Evolutionary conservation across 108 stramenopile species (phyloP), one percentile per base, ranked within the genome.

Genomic region (Schizochytrium sp.): DNA sequence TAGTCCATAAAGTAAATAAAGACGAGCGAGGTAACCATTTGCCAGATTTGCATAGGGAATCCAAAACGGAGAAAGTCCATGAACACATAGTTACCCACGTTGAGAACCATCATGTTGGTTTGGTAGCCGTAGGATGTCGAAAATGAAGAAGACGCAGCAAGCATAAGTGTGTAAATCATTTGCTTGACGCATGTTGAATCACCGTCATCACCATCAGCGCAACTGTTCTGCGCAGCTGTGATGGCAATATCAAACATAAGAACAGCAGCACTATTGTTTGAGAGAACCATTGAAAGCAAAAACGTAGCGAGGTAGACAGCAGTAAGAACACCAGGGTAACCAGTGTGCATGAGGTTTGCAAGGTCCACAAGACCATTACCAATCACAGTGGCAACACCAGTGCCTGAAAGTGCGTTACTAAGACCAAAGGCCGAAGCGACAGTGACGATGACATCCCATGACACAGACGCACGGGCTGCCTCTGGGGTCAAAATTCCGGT

Each of bases 41-140:
- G 76, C 76, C 76, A 83, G 47, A 89, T 41, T 40, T 89, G 89
- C 89, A 89, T 41, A 1, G 89, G 89, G 2, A 72, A 53, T 42
- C 90, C 90, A 59, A 90, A 90, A 56, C 58, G 40, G 8, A 90
- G 15, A 49, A 88, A 90, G 60, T 90, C 90, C 60, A 61, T 61
- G 46, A 90, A 90, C 2, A 42, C 50, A 72, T 90, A 90, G 59
- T 83, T 83, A 1, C 90, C 90, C 13, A 57, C 56, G 88, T 41
- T 72, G 46, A 87, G 45, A 3, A 90, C 90, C 90, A 90, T 90
- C 61, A 90, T 59, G 64, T 90, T 87, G 42, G 90, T 90, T 40
- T 90, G 90, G 56, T 90, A 90, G 3, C 87, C 61, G 56, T 87
- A 87, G 8, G 90, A 72, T 4, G 90, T 87, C 3, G 87, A 46